Evolutionary conservation across 2,329 filamentous ascomycete species (phyloP), one percentile per base, ranked within the genome.

Genomic region (Chrysoporthe austroafricana): DNA sequence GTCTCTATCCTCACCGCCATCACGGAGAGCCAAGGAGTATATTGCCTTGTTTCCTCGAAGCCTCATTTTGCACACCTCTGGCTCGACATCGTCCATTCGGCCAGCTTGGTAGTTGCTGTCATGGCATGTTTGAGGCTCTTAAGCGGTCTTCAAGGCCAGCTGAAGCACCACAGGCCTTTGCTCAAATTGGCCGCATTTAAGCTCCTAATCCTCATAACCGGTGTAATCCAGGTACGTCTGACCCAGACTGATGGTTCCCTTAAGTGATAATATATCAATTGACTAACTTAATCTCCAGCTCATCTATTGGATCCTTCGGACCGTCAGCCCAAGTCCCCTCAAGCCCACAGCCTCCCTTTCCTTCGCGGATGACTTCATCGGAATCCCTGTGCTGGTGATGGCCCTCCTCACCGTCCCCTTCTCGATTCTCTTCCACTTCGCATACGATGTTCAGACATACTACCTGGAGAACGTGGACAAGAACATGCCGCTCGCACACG

Each of bases 1-100:
- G 82, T 76, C 81, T 85, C 70, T 80, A 87, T 75, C 42, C 58
- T 74, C 42, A 74, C 74, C n/a, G 73, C 72, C 56, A 72, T 77
- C 64, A 76, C 76, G 2, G 71, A 79, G 56, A 73, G 70, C 0
- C 70, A 70, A 0, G 72, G 73, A 4, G 71, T 74, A 16, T 79
- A 75, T 70, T 79, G 77, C 68, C 73, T 76, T 21, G 74, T 70
- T 4, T 73, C 73, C 16, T 74, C 71, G 43, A 73, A 72, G 50
- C 44, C 73, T 4, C 70, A 74, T 60, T 76, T 74, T 50, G 76
- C 75, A 14, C 75, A 77, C 42, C 68, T 79, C 6, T 78, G 74
- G 70, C 65, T 78, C n/a, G 64, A 72, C n/a, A 74, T 77, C 44
- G 65, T 74, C 34, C 70, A 70, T 66, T 74, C 67, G 2, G 58